A percentile compares a stretch with the other conserved stretches of the same genome.
These are phyloP conservation scores for Trichoderma lentiforme DNA, from an alignment of 2,329 filamentous ascomycete species.

Conservation along the genomic window DNA sequence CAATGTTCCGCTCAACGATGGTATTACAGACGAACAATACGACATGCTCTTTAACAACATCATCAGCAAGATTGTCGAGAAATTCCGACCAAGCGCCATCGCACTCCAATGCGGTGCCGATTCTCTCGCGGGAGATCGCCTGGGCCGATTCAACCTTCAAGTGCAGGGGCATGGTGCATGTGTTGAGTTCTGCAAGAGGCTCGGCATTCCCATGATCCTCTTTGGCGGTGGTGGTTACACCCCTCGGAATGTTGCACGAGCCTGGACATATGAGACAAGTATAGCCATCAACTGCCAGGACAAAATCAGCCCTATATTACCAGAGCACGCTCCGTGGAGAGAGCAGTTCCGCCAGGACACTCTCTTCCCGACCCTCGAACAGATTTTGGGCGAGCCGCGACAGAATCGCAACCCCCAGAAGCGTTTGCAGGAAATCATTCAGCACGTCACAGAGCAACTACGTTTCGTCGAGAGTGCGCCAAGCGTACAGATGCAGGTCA, in stretches of 20 bases:
- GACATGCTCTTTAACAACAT: slow-evolving; percentile 78
- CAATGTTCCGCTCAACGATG: slow-evolving; percentile 87
- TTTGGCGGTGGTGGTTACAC: slow-evolving; percentile 96
- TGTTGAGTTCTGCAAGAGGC: slow-evolving; percentile 81
- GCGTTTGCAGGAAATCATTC: slow-evolving; percentile 70
- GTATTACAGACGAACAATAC: slow-evolving; percentile 89
- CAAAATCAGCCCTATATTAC: slow-evolving; percentile 69
- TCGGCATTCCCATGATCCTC: slow-evolving; percentile 77
- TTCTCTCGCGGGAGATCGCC: slow-evolving; percentile 85
- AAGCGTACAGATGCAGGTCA: slow-evolving; percentile 77
- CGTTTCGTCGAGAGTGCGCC: slow-evolving; percentile 81
- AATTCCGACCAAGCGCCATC: slow-evolving; percentile 85
- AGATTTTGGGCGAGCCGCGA: slow-evolving; percentile 62
- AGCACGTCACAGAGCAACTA: slow-evolving; percentile 79
- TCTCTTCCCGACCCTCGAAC: slow-evolving; percentile 81
- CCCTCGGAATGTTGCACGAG: slow-evolving; percentile 89
- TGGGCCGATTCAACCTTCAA: slow-evolving; percentile 95
- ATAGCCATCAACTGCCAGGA: slow-evolving; percentile 76
- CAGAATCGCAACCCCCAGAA: slow-evolving; percentile 78
- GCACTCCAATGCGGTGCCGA: slow-evolving; percentile 95
- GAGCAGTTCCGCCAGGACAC: slow-evolving; percentile 85
- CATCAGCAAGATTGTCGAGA: slow-evolving; percentile 72
- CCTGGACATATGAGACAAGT: slow-evolving; percentile 95
- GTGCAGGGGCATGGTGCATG: slow-evolving; percentile 92
- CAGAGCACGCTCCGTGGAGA: slow-evolving; percentile 77